Evolutionary conservation across 1,139 yeast species (phyloP), one percentile per base, ranked within the genome.

Genomic region (Protomyces inouyei): DNA sequence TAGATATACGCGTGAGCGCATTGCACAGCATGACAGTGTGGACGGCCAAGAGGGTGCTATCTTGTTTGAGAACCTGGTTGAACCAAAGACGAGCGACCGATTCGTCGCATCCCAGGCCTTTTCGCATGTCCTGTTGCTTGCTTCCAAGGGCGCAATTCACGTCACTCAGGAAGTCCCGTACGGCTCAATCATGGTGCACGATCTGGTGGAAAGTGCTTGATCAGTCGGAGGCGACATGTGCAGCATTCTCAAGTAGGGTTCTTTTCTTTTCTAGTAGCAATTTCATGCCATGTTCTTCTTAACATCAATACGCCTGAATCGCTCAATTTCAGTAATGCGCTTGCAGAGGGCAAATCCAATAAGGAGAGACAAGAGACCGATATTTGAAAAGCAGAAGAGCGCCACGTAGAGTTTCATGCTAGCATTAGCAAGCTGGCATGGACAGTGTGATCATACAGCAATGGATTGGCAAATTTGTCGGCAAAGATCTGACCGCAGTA

Each of bases 101-200:
- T 46, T 57, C 16, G 65, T 67, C 6, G 69, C 69, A 4, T 63
- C 69, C 1, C 63, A 59, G 53, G 69, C 66, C 2, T 45, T 67
- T 10, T 48, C 65, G 53, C 69, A 67, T 43, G 59, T 66, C 8
- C 53, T 67, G 14, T 14, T 66, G n/a, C 57, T 67, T 10, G 66
- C 67, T n/a, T 48, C 63, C n/a, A 60, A 46, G 1, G 69, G 68
- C 1, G 68, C 64, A 1, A 10, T 67, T 14, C 40, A 51, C 12
- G 65, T 67, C 25, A 57, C 43, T 6, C 68, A 67, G 45, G 35
- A 53, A 12, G 38, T 5, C 3, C 28, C 65, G 6, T 64, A 46
- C 25, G 60, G 54, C 9, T 25, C 46, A 3, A 66, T 66, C 16
- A 28, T 32, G 4, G 28, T 65, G 37, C 37, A 43, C 9, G 46